These are phyloP conservation scores for Pugionium dolabratum DNA, from an alignment of 345 rosid genomes.

Conservation along the genomic window DNA sequence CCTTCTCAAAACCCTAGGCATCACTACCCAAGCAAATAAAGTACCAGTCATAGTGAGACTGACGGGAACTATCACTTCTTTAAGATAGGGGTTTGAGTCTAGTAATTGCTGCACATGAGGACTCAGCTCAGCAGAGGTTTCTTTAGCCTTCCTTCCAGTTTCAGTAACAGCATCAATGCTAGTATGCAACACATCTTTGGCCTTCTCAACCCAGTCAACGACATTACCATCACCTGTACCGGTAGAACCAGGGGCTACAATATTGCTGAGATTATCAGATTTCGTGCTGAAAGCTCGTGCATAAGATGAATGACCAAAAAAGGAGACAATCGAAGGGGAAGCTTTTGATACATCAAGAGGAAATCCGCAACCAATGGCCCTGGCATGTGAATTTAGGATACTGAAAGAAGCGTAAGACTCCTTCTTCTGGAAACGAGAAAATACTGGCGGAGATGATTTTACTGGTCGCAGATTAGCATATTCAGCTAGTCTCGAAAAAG, in stretches of 20 bases:
- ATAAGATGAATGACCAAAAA: conserved; percentile 34
- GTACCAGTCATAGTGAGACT: conserved; percentile 57
- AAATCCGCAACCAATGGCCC: conserved; percentile 21
- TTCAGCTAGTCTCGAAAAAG: conserved; percentile 23
- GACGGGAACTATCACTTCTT: conserved; percentile 61
- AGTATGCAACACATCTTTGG: conserved; percentile 57
- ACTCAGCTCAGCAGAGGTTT: conserved; percentile 53
- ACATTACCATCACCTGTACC: conserved; percentile 46
- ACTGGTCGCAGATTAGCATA: conserved; percentile 25
- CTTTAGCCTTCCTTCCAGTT: conserved; percentile 62
- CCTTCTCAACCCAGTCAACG: conserved; percentile 58
- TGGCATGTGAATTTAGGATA: conserved; percentile 21
- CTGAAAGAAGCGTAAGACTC: conserved; percentile 28
- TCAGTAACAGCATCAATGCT: conserved; percentile 48
- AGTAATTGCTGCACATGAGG: conserved; percentile 63
- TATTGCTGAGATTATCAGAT: conserved; percentile 37
- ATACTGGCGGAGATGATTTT: conserved; percentile 28
- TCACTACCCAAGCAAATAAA: conserved; percentile 76
- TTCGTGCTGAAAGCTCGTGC: conserved; percentile 56
- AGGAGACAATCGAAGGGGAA: conserved; percentile 27
- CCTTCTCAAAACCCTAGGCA: conserved; percentile 80
- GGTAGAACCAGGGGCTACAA: conserved; percentile 44
- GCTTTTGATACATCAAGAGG: conserved; percentile 17
- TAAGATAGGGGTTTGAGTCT: conserved; percentile 67
- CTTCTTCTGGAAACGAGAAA: conserved; percentile 21